Base-by-base conservation (phyloP, 305 asterid genomes). In the Fraxinus xanthoxyloides region DNA sequence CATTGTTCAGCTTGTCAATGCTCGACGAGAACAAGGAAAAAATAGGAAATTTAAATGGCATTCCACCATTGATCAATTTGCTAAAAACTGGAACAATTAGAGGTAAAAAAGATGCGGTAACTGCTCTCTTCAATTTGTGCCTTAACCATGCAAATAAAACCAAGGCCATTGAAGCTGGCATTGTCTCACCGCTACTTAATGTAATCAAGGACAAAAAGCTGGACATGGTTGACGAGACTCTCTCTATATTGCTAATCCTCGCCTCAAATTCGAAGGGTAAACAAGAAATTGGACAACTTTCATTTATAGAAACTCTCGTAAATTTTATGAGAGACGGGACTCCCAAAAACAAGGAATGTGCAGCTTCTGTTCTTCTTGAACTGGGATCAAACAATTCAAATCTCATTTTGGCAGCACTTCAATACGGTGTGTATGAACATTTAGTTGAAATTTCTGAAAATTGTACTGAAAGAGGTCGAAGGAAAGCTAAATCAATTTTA, bases 1-100 rank as follows among this genome's bases (percentile, higher is more conserved):
- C 98, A 2, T 85, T 95, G 70, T 95, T 93, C 81, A 91, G 97
- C 88, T 78, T 95, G 56, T 95, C 99, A 7, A 93, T 94, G 97
- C 92, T 94, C 5, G 90, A 94, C 36, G 98, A 93, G 46, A 95
- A 95, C 84, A 94, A 91, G 85, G 89, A 86, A 12, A 90, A 82
- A 78, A 93, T 95, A 17, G 99, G 98, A 2, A 56, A 40, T 0
- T 78, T 90, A 63, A 80, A 90, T 9, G 98, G 98, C 36, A 94
- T 95, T 54, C 97, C 91, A 0, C 96, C 97, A 1, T 65, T 94
- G 82, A 86, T 95, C 28, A 83, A 85, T 2, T 82, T 95, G 76
- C 77, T 95, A 4, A 81, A 80, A 46, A 80, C 65, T 0, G 98
- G 99, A 7, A 93, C 98, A 10, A 87, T 92, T 32, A 80, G 98